phyloP scores from a whole-genome alignment of 306 rosid genomes.

The Amphicarpaea edgeworthii region DNA sequence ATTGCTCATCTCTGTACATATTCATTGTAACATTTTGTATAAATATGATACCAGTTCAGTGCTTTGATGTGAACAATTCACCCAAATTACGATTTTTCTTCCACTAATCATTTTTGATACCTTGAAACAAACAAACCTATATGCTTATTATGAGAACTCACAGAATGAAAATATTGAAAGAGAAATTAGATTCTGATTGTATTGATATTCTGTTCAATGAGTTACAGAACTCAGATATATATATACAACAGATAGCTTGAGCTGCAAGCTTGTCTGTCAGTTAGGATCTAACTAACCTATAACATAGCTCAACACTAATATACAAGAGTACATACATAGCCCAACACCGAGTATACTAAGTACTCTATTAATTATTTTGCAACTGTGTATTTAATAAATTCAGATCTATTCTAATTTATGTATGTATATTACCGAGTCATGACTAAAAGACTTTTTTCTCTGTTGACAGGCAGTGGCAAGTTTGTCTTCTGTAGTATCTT shows the following conservation, averaged over 20 bases:
- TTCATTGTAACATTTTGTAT: no score
- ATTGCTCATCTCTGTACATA: neutral
- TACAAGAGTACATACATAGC: no score
- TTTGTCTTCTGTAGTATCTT: slow-evolving; percentile 59
- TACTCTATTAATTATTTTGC: neutral
- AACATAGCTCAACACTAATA: no score
- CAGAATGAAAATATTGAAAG: no score
- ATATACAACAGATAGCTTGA: no score
- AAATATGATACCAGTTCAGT: neutral
- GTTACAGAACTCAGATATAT: no score
- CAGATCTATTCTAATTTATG: slow-evolving; percentile 29
- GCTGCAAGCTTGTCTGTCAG: no score
- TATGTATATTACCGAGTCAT: slow-evolving; percentile 39
- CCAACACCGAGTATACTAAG: no score
- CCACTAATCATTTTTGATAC: neutral
- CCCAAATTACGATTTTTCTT: neutral
- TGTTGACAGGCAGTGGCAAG: slow-evolving; percentile 68
- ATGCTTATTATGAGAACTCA: neutral
- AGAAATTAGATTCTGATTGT: no score
- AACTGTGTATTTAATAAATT: neutral
- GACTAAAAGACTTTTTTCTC: slow-evolving; percentile 48
- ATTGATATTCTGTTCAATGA: no score
- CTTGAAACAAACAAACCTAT: neutral
- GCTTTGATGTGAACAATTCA: neutral
- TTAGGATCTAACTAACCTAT: no score